Evolutionary conservation across 345 rosid genomes (phyloP).

Genomic region (Theobroma cacao): DNA sequence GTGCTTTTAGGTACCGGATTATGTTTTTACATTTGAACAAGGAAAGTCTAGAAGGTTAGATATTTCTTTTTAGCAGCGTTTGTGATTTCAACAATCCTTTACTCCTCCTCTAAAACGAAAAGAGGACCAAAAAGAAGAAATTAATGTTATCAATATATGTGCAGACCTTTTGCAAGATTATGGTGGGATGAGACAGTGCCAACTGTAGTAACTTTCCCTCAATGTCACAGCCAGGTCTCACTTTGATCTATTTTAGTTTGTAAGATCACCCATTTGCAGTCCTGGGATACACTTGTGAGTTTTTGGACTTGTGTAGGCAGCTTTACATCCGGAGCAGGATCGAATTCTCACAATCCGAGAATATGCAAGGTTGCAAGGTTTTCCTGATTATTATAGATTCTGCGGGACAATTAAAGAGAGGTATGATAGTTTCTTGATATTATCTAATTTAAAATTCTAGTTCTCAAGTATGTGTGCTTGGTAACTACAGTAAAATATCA

Average conservation of each 20-base stretch:
- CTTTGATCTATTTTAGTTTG: slow-evolving; percentile 15
- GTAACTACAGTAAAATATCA: background rate
- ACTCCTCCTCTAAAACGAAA: background rate
- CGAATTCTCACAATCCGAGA: slow-evolving; percentile 84
- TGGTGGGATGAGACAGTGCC: slow-evolving; percentile 99
- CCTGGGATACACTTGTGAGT: slow-evolving; percentile 8
- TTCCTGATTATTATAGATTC: slow-evolving; percentile 94
- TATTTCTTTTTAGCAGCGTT: slow-evolving; percentile 6
- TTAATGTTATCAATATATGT: background rate
- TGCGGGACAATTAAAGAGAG: slow-evolving; percentile 69
- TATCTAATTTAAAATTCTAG: background rate
- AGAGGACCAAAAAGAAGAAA: background rate
- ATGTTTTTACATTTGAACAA: slow-evolving; percentile 52
- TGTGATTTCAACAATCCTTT: background rate
- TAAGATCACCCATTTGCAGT: slow-evolving; percentile 4
- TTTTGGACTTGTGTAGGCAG: slow-evolving; percentile 43
- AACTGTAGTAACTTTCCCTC: slow-evolving; percentile 64
- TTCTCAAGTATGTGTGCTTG: no score
- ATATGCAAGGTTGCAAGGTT: slow-evolving; percentile 92
- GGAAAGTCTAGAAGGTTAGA: slow-evolving; percentile 88
- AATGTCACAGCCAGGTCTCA: slow-evolving; percentile 64
- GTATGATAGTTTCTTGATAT: slow-evolving; percentile 23
- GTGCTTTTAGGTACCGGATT: slow-evolving; percentile 67
- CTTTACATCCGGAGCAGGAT: slow-evolving; percentile 93
- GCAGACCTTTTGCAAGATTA: slow-evolving; percentile 81